Base-by-base conservation (phyloP, 495 filamentous ascomycete genomes). In the Penicillium bialowiezense region DNA sequence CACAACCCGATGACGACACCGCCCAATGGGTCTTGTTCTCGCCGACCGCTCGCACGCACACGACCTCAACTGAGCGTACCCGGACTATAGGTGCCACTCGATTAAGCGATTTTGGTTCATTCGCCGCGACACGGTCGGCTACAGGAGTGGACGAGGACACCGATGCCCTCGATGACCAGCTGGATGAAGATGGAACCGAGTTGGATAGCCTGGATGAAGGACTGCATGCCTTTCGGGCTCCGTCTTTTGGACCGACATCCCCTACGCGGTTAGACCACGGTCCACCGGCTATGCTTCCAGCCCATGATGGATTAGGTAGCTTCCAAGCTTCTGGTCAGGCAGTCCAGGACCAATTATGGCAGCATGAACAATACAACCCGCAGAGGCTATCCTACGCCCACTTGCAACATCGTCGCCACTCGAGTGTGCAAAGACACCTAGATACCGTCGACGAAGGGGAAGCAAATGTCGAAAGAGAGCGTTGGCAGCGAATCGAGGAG, bases 21-120 rank as follows among this genome's bases (percentile, higher is more conserved):
- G 84, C 91, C 62, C 91, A 96, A 82, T 97, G 93, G 95, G 84
- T 98, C 36, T 81, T 98, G 55, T 98, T 98, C 71, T 90, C 90
- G 9, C 90, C 91, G 19, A 81, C 80, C 37, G 78, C 82, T 31
- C 78, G 78, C 14, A 87, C 85, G 0, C 84, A 86, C 58, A 80
- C 86, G 9, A 84, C 81, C 46, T 90, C 89, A 17, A 85, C 87
- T 10, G 83, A 83, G 29, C 80, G 78, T 48, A 89, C 88, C 33
- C 76, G 74, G 32, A 95, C 90, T 7, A 82, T 81, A 17, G 88
- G 84, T 26, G 77, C 81, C 38, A 91, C 90, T 20, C 85, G 83
- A 29, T 69, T 89, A 23, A 93, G 89, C 65, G 90, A 96, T 56
- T 83, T 96, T 61, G 92, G 90, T 37, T 96, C 90, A 38, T 75